A percentile compares a stretch with the other conserved stretches of the same genome.
Evolutionary conservation across 306 rosid genomes (phyloP).

Genomic region (Quercus glauca): DNA sequence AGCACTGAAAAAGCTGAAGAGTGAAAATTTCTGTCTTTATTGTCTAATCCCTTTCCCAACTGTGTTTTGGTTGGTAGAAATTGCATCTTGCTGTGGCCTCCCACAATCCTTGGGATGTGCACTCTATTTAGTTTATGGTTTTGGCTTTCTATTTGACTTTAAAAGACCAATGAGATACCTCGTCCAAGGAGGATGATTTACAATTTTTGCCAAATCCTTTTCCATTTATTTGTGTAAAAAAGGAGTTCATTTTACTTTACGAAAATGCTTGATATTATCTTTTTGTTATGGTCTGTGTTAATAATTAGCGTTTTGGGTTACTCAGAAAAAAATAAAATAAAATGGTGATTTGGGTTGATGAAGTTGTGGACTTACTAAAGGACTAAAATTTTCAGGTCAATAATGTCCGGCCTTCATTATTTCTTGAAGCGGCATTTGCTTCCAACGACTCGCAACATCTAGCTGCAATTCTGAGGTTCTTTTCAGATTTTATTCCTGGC

Average conservation of each 20-base stretch:
- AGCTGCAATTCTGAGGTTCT: constrained; percentile 86
- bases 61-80: not conserved
- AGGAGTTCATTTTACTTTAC: not conserved
- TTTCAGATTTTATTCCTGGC: constrained; percentile 73
- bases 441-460: constrained; percentile 69
- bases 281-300: not conserved
- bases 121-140: not conserved
- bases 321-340: too few species aligned
- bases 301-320: constrained; percentile 4
- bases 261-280: not conserved
- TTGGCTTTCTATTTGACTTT: not conserved
- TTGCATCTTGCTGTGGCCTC: not conserved
- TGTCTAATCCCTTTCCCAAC: not conserved
- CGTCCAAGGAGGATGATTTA: not conserved
- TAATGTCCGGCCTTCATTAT: constrained; percentile 75
- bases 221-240: not conserved
- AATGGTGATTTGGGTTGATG: constrained; percentile 1
- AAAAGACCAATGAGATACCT: not conserved
- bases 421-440: constrained; percentile 76
- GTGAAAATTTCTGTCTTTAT: not conserved
- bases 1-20: not conserved
- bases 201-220: not conserved
- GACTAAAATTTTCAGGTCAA: constrained; percentile 62
- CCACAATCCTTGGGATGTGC: not conserved
- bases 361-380: constrained; percentile 10